Base-by-base conservation (phyloP, 257 asterid species). In the Phtheirospermum japonicum region DNA sequence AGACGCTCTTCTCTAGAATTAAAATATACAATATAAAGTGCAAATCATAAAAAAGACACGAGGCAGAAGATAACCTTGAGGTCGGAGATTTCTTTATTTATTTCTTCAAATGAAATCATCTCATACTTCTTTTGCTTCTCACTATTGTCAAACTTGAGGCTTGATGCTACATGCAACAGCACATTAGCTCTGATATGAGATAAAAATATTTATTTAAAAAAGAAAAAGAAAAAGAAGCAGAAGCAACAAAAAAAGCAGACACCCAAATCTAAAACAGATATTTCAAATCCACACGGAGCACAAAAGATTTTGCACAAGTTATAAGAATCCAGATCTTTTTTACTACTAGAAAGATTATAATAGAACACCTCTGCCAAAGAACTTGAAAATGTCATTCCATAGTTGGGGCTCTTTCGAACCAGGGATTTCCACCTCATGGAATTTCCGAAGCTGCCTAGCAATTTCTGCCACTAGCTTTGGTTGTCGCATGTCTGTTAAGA, bases 391-490 rank as follows among this genome's bases (percentile, higher is more conserved):
- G 77, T 85, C 96, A 71, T 65, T 84, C 98, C 98, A 92, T 11
- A 92, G 78, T 72, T 83, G 95, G 72, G 98, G 97, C 73, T 84
- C 97, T 72, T 61, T 86, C 37, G 90, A 80, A 70, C 97, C 95
- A 37, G 98, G 95, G 73, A 92, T 80, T 75, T 83, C 83, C 73
- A 92, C 97, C 79, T 81, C 84, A 71, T 92, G 98, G 73, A 92
- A 92, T 57, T 69, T 80, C 39, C 75, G 82, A 50, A 92, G 95
- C 63, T 88, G 85, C 77, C 84, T 92, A 55, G 97, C 97, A 55
- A 92, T 88, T 78, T 80, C 88, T 62, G 83, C 85, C n/a, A 82
- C 85, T 16, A 84, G 78, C 79, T 86, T 86, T 56, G 95, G 95
- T 37, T 72, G 69, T 60, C 88, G 80, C 95, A 92, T 81, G 72